Evolutionary conservation across 2,329 filamentous ascomycete species (phyloP), one percentile per base, ranked within the genome.

Genomic region (Fusarium sp.): DNA sequence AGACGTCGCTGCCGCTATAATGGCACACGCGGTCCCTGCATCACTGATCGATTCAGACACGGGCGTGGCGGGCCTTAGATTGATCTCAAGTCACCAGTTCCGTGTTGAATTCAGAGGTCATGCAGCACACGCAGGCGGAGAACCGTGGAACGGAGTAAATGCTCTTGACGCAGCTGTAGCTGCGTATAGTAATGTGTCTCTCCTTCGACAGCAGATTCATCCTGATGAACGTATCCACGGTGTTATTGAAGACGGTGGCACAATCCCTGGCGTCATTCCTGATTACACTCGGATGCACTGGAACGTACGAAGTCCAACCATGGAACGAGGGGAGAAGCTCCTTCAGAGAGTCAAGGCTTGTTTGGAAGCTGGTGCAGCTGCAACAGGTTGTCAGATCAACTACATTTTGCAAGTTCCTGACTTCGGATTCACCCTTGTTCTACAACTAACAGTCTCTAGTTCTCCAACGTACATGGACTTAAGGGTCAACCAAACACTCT

Each of bases 401-500:
- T 56, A 56, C 14, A 35, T 33, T 32, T 33, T 56, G 52, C 6
- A 35, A 25, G 52, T 30, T 52, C 25, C 14, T 2, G 1, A 1
- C 15, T 8, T 22, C 17, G 35, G 9, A 17, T 17, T 15, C 14
- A 9, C 30, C 22, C 0, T 4, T n/a, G 7, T 25, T 3, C 12
- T 25, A 50, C n/a, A 11, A 33, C 50, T 35, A 22, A 56, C 6
- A 56, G 6, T 6, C 4, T 14, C 1, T 20, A 38, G 33, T 37
- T 35, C 17, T 12, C 54, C 54, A 58, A 58, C 54, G 1, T 89
- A 88, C 61, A 82, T 82, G 14, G 85, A 88, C 65, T 79, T 89
- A 20, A 82, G 84, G 25, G 77, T 83, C 8, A 89, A 88, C 66
- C 78, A 82, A 7, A 80, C 84, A 0, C 79, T 89, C 0, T 87